Percentiles rank a stretch among this genome's conserved stretches.
phyloP scores from a whole-genome alignment of 257 asterid genomes.

The Solanum medicagineum region DNA sequence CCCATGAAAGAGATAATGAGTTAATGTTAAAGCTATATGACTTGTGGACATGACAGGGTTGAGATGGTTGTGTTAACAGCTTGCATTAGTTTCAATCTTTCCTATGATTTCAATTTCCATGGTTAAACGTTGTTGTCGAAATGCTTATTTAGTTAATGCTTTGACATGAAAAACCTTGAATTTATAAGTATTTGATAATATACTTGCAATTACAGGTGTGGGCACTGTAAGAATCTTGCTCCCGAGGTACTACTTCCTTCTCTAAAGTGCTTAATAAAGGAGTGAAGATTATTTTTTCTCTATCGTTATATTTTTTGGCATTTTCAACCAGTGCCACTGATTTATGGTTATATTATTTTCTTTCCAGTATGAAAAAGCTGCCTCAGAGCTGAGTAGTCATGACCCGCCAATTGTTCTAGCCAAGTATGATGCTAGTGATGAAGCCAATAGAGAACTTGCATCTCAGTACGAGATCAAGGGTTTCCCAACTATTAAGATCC shows the following conservation, averaged over 20 bases:
- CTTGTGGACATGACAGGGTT: not conserved
- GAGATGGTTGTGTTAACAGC: not conserved
- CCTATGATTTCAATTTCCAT: not conserved
- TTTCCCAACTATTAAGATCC: slow-evolving; percentile 69
- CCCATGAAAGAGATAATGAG: not conserved
- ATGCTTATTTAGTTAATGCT: not conserved
- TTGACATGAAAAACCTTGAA: not conserved
- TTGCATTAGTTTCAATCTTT: not conserved
- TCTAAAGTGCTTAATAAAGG: not conserved
- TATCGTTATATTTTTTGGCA: not conserved
- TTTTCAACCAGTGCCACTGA: not conserved
- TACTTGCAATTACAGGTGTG: slow-evolving; percentile 57
- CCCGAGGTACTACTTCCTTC: slow-evolving; percentile 59
- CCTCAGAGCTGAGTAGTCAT: slow-evolving; percentile 49
- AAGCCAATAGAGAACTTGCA: slow-evolving; percentile 42
- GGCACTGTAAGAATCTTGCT: slow-evolving; percentile 83
- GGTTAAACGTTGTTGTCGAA: not conserved
- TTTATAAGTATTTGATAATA: not conserved
- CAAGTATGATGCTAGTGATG: slow-evolving; percentile 59
- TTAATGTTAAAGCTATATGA: not conserved
- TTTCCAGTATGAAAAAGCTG: slow-evolving; percentile 72
- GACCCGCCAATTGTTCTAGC: slow-evolving; percentile 68
- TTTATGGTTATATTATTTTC: not conserved
- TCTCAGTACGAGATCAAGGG: slow-evolving; percentile 48
- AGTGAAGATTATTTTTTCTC: not conserved